Evolutionary conservation across 441 rosid species (phyloP).

Genomic region (Adansonia rubrostipa): DNA sequence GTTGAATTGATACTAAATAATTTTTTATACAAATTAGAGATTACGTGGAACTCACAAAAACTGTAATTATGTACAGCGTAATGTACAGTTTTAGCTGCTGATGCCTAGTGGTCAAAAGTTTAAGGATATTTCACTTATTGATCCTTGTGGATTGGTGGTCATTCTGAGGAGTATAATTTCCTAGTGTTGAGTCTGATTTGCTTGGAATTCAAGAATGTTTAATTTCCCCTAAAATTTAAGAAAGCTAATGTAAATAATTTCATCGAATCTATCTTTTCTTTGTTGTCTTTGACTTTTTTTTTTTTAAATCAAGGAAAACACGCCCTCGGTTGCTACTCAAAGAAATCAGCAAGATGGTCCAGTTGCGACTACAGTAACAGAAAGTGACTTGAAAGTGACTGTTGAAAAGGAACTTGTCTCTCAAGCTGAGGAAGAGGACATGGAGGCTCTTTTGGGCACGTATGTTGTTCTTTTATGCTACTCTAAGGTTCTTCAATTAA

Average conservation of each 20-base stretch:
- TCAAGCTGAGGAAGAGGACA: conserved; percentile 72
- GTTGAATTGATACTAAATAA: neutral
- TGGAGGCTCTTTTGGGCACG: conserved; percentile 98
- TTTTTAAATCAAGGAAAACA: conserved; percentile 68
- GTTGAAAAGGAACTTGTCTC: conserved; percentile 94
- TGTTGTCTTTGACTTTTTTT: conserved; percentile 12
- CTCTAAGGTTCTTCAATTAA: conserved; percentile 22
- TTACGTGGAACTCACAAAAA: neutral
- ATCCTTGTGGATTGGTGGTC: neutral
- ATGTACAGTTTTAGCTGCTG: neutral
- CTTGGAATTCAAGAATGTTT: neutral
- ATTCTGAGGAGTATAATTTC: neutral
- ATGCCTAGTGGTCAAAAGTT: conserved; percentile 9
- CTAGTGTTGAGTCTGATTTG: conserved; percentile 3
- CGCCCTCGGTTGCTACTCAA: conserved; percentile 67
- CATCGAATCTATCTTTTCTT: neutral
- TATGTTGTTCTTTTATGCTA: conserved; percentile 48
- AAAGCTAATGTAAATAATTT: neutral
- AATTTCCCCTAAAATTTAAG: neutral
- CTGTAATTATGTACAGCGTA: neutral
- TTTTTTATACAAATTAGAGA: neutral
- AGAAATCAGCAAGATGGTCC: conserved; percentile 70
- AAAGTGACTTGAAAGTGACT: conserved; percentile 81
- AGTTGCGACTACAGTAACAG: conserved; percentile 59
- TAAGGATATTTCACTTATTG: conserved; percentile 15